Evolutionary conservation across 1,284 basidiomycete species (phyloP).

Genomic region (Somion occarium): DNA sequence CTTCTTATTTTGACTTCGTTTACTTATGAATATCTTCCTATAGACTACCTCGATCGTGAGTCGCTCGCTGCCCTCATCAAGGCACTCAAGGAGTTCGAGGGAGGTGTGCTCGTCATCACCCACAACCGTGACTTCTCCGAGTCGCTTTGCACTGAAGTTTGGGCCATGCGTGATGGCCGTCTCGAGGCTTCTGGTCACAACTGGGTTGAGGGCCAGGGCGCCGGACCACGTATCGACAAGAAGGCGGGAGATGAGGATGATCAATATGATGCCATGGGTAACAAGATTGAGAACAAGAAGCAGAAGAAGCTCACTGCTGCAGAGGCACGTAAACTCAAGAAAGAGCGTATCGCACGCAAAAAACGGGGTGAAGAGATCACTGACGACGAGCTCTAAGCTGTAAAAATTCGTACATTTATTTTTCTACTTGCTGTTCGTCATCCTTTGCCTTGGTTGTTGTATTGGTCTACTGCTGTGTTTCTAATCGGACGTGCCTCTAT

Average conservation of each 20-base stretch:
- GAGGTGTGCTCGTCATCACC: slow-evolving; percentile 95
- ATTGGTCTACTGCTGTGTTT: slow-evolving; percentile 13
- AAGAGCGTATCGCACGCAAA: slow-evolving; percentile 89
- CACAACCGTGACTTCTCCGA: slow-evolving; percentile 99
- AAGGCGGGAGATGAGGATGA: slow-evolving; percentile 82
- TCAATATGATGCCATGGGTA: slow-evolving; percentile 91
- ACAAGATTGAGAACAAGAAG: slow-evolving; percentile 88
- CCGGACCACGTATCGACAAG: slow-evolving; percentile 90
- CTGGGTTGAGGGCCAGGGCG: slow-evolving; percentile 97
- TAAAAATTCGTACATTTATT: slow-evolving; percentile 7
- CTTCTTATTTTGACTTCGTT: slow-evolving; percentile 10
- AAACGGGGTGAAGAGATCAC: slow-evolving; percentile 75
- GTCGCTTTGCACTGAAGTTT: slow-evolving; percentile 87
- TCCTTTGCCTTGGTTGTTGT: slow-evolving; percentile 12
- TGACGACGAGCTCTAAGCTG: slow-evolving; percentile 56
- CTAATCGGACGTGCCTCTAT: slow-evolving; percentile 22
- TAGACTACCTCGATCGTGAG: slow-evolving; percentile 97
- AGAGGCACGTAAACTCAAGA: slow-evolving; percentile 89
- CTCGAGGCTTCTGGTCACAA: slow-evolving; percentile 96
- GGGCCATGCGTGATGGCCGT: slow-evolving; percentile 92
- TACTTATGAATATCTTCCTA: slow-evolving; percentile 16
- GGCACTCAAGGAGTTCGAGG: slow-evolving; percentile 94
- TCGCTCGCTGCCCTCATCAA: slow-evolving; percentile 95
- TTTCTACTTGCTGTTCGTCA: slow-evolving; percentile 7
- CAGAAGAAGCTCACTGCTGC: slow-evolving; percentile 76